Conservation (phyloP, 2,329 filamentous ascomycete genomes). For the Aspergillus fumigatiaffinis region DNA sequence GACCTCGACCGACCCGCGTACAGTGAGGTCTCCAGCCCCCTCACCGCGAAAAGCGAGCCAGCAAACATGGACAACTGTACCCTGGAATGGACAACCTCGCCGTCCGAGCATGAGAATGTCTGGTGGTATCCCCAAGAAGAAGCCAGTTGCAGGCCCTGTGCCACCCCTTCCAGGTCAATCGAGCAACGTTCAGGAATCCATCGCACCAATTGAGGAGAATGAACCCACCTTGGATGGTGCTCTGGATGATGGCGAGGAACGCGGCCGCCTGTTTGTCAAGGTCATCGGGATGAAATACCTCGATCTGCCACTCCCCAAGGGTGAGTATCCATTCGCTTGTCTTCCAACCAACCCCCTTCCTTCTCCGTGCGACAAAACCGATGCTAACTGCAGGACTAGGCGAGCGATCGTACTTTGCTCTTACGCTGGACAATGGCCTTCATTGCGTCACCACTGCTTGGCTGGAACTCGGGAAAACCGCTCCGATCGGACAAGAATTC, state of each 20-base stretch:
- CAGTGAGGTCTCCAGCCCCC: slow-evolving; percentile 60
- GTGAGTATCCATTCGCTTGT: slow-evolving; percentile 52
- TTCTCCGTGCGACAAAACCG: not conserved
- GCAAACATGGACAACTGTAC: slow-evolving; percentile 93
- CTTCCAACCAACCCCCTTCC: not conserved
- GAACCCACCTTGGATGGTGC: slow-evolving; percentile 57
- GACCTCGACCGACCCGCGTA: slow-evolving; percentile 30
- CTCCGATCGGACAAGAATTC: slow-evolving; percentile 96
- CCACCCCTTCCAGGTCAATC: slow-evolving; percentile 85
- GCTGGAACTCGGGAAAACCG: slow-evolving; percentile 86
- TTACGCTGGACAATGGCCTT: slow-evolving; percentile 96
- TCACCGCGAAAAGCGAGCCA: slow-evolving; percentile 77
- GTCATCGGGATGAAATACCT: slow-evolving; percentile 98
- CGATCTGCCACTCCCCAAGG: slow-evolving; percentile 83
- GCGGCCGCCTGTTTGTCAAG: slow-evolving; percentile 92
- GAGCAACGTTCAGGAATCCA: slow-evolving; percentile 64
- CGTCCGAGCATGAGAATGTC: slow-evolving; percentile 60
- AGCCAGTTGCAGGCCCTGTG: slow-evolving; percentile 58
- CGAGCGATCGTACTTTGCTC: slow-evolving; percentile 88
- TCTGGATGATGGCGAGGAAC: slow-evolving; percentile 75
- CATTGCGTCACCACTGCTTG: slow-evolving; percentile 97
- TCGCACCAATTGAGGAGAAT: slow-evolving; percentile 67
- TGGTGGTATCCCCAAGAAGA: slow-evolving; percentile 58
- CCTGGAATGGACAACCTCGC: slow-evolving; percentile 82
- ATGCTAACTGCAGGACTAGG: slow-evolving; percentile 49